Percentiles rank a stretch among this genome's conserved stretches.
phyloP scores from a whole-genome alignment of 768 basidiomycete species.

The Naematelia aurantialba region DNA sequence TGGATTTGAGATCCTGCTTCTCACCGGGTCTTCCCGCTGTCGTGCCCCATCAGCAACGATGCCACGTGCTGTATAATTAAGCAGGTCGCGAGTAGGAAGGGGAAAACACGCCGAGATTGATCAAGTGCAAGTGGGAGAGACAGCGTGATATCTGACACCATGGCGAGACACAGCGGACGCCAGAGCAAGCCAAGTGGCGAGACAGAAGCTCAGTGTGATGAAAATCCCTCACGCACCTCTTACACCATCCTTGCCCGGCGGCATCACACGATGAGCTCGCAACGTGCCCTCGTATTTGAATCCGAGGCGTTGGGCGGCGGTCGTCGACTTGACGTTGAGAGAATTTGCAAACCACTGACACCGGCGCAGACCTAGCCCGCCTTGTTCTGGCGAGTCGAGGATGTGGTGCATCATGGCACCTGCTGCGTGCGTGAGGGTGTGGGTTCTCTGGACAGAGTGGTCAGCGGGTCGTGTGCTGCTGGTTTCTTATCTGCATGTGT shows the following conservation, averaged over 20 bases:
- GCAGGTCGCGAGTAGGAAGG: no score
- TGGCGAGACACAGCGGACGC: no score
- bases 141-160: no score
- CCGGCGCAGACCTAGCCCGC: slow-evolving; percentile 36
- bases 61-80: no score
- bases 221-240: slow-evolving; percentile 21
- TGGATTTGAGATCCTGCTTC: slow-evolving; percentile 2
- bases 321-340: slow-evolving; percentile 29
- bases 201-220: neutral
- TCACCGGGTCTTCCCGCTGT: neutral
- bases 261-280: slow-evolving; percentile 25
- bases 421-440: slow-evolving; percentile 43
- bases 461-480: slow-evolving; percentile 8
- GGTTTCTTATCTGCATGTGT: neutral
- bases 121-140: no score
- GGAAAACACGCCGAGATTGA: no score
- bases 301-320: slow-evolving; percentile 35
- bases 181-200: neutral
- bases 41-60: neutral
- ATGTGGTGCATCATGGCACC: slow-evolving; percentile 38
- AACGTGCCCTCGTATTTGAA: slow-evolving; percentile 37
- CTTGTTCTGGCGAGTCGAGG: slow-evolving; percentile 22
- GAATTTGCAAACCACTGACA: slow-evolving; percentile 44
- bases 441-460: slow-evolving; percentile 30
- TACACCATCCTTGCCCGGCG: slow-evolving; percentile 27